Conservation (phyloP, 352 stramenopile species). For the Thalassiosira delicatula region DNA sequence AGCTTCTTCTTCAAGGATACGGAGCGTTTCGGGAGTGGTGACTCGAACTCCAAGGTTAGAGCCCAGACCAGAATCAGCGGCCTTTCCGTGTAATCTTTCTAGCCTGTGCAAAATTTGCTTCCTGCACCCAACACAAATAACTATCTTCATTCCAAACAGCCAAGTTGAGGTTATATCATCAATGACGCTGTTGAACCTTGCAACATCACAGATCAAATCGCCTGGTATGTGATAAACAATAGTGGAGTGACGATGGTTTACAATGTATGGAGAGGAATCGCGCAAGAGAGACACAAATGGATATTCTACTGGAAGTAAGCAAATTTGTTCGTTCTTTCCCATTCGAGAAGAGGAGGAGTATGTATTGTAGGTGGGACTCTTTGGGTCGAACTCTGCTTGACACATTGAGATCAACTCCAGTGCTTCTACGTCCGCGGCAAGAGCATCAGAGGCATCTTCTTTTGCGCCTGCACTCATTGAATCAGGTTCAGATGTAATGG, state of each 20-base stretch:
- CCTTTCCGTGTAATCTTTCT: slow-evolving; percentile 34
- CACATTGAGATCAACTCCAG: slow-evolving; percentile 63
- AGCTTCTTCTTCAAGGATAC: slow-evolving; percentile 92
- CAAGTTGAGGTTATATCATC: slow-evolving; percentile 94
- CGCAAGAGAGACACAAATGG: slow-evolving; percentile 86
- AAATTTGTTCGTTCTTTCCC: slow-evolving; percentile 31
- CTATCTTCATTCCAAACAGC: slow-evolving; percentile 93
- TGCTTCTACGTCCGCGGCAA: slow-evolving; percentile 49
- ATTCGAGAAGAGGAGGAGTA: not conserved
- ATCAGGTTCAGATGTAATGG: not conserved
- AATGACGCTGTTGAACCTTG: slow-evolving; percentile 85
- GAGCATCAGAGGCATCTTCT: slow-evolving; percentile 35
- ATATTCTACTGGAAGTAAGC: slow-evolving; percentile 53
- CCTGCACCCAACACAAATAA: slow-evolving; percentile 92
- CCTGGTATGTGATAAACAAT: slow-evolving; percentile 95
- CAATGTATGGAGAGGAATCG: slow-evolving; percentile 94
- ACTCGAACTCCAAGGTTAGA: slow-evolving; percentile 51
- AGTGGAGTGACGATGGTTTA: slow-evolving; percentile 91
- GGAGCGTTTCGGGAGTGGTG: slow-evolving; percentile 84
- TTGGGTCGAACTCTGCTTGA: slow-evolving; percentile 39
- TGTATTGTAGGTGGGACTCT: not conserved
- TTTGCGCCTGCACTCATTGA: slow-evolving; percentile 16
- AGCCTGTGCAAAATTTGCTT: slow-evolving; percentile 89
- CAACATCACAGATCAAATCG: slow-evolving; percentile 83
- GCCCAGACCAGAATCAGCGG: slow-evolving; percentile 4